phyloP scores from a whole-genome alignment of 257 asterid genomes.

The Rehmannia glutinosa region DNA sequence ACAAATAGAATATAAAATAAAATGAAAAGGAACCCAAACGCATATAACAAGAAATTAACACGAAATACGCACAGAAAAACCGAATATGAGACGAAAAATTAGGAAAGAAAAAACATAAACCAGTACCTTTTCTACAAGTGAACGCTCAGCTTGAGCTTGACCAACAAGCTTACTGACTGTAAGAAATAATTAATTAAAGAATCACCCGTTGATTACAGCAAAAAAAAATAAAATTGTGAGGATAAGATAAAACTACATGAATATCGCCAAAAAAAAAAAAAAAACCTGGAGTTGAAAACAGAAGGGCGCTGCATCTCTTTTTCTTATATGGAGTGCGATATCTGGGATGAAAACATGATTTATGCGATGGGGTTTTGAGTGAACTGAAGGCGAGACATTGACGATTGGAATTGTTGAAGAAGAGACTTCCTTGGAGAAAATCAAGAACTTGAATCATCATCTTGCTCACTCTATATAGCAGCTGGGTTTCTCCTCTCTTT shows the following conservation, averaged over 20 bases:
- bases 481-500: not conserved
- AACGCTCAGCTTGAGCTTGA: slow-evolving; percentile 24
- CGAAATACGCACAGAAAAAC: not conserved
- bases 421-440: slow-evolving; percentile 18
- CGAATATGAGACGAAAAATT: not conserved
- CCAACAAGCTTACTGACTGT: slow-evolving; percentile 37
- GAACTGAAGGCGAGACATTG: slow-evolving; percentile 5
- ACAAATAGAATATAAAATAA: not conserved
- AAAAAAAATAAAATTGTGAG: not conserved
- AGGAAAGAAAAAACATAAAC: not conserved
- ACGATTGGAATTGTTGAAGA: slow-evolving; percentile 5
- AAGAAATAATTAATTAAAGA: not conserved
- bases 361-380: slow-evolving; percentile 8
- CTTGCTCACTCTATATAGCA: not conserved
- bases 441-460: slow-evolving; percentile 46
- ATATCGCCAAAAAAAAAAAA: not conserved
- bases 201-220: not conserved
- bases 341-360: slow-evolving; percentile 18
- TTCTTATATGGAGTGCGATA: not conserved
- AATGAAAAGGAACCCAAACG: not conserved
- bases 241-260: not conserved
- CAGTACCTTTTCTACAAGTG: slow-evolving; percentile 38
- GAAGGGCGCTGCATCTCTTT: slow-evolving; percentile 19
- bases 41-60: not conserved
- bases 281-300: slow-evolving; percentile 39